Percentiles rank a stretch among this genome's conserved stretches.
Conservation (phyloP, 352 stramenopile species). For the Phytophthora brassicae region DNA sequence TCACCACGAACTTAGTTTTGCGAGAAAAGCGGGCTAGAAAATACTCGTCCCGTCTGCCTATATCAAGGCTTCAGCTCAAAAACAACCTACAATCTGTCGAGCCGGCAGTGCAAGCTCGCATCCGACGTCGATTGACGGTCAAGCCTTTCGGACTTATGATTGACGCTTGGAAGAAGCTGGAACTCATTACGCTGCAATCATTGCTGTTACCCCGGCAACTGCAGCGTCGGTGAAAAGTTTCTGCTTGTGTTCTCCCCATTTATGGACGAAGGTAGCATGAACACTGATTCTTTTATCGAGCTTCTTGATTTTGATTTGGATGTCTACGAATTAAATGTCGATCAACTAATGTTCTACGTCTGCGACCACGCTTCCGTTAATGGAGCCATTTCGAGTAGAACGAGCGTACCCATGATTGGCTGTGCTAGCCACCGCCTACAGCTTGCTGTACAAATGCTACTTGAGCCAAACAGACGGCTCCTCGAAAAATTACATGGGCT, state of each 20-base stretch:
- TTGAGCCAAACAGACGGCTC: not conserved
- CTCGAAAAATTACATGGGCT: not conserved
- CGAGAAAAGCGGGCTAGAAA: not conserved
- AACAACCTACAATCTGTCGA: too few species aligned
- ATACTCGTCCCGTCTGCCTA: not conserved
- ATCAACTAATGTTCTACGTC: not conserved
- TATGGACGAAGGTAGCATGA: not conserved
- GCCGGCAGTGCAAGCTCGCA: not conserved
- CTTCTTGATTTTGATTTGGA: not conserved
- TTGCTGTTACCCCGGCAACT: not conserved
- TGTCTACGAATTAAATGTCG: not conserved
- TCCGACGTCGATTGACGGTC: not conserved
- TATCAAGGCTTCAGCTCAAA: not conserved
- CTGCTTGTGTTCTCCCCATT: not conserved
- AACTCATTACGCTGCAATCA: slow-evolving; percentile 1
- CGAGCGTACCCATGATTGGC: not conserved
- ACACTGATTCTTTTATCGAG: not conserved
- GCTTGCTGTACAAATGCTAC: not conserved
- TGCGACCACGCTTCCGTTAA: not conserved
- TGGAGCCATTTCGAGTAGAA: too few species aligned
- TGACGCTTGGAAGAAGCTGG: not conserved
- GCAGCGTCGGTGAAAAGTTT: not conserved
- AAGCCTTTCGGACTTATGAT: not conserved
- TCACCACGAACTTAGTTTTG: not conserved
- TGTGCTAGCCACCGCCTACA: not conserved